Conservation (phyloP, 2,329 filamentous ascomycete species). For the Diaporthe citrichinensis region DNA sequence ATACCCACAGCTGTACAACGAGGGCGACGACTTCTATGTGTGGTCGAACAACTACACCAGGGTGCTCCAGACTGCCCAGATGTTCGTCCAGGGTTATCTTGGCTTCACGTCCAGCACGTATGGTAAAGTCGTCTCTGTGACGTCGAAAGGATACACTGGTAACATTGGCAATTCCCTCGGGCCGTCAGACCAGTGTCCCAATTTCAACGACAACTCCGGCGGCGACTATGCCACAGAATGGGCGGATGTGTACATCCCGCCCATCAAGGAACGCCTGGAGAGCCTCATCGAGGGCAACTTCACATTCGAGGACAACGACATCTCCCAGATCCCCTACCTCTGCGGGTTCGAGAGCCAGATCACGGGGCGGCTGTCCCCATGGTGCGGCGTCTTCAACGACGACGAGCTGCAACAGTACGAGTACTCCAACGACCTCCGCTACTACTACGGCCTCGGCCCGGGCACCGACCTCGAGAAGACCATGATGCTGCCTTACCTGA, state of each 20-base stretch:
- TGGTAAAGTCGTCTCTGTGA: conserved; percentile 71
- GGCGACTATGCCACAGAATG: conserved; percentile 61
- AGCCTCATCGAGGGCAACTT: conserved; percentile 66
- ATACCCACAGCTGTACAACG: conserved; percentile 64
- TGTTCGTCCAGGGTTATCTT: conserved; percentile 74
- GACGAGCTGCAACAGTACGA: conserved; percentile 75
- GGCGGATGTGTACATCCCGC: conserved; percentile 66
- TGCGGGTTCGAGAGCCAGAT: conserved; percentile 80
- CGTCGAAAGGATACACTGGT: conserved; percentile 63
- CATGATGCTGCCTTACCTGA: conserved; percentile 74
- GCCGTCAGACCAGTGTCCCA: conserved; percentile 74
- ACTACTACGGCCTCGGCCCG: conserved; percentile 76
- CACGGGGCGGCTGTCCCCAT: conserved; percentile 71
- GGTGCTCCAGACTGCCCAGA: conserved; percentile 72
- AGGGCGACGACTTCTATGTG: conserved; percentile 67
- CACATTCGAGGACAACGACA: conserved; percentile 66
- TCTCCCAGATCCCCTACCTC: conserved; percentile 75
- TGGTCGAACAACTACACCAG: conserved; percentile 78
- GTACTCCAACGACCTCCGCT: conserved; percentile 77
- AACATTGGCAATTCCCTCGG: conserved; percentile 74
- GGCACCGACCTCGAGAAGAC: conserved; percentile 67
- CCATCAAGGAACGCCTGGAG: conserved; percentile 68
- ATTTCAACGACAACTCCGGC: conserved; percentile 68
- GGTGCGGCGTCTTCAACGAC: conserved; percentile 73
- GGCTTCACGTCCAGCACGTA: conserved; percentile 67